Base-by-base conservation (phyloP, 495 filamentous ascomycete species). In the Thermothielavioides terrestris region DNA sequence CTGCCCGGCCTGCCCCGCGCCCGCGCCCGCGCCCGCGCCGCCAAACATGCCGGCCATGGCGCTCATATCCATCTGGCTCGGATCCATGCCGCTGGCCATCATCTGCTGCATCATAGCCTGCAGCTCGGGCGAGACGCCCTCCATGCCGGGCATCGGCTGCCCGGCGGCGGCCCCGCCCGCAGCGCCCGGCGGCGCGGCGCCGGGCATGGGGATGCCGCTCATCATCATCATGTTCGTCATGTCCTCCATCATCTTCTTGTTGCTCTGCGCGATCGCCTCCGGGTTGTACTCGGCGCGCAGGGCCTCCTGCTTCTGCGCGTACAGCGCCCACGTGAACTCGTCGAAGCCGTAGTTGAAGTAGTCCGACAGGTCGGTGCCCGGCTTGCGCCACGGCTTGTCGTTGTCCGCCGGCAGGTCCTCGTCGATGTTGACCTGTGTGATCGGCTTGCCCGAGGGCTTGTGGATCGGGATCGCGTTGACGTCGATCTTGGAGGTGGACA, bases 341-440 rank as follows among this genome's bases (percentile, higher is more conserved):
- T 98, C 92, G 54, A 98, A 98, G 30, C 94, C 94, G 71, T 97
- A 98, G 71, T 98, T 98, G 77, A 98, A 98, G 67, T 92, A 98
- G 66, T 98, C 92, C 22, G 84, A 89, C 35, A 94, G 77, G 64
- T 97, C 92, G 37, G 91, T 85, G n/a, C 92, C 92, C 8, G 92
- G 92, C 50, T 89, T 83, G 23, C 92, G 82, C 92, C 92, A 98
- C 27, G 91, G 92, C 68, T 95, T 96, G 57, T 89, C 85, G 56
- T 86, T 82, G 34, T 85, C 81, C 7, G 84, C 77, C 2, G 45
- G 38, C 30, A 94, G 81, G 66, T 95, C 89, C 60, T 79, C 74
- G 58, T 90, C 86, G 43, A 91, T 82, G 59, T 89, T 86, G 62
- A 94, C 77, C 51, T 88, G 84, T 0, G 85, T 91, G 50, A 94